Conservation (phyloP, 1,284 basidiomycete species). For the Ganoderma sp. region DNA sequence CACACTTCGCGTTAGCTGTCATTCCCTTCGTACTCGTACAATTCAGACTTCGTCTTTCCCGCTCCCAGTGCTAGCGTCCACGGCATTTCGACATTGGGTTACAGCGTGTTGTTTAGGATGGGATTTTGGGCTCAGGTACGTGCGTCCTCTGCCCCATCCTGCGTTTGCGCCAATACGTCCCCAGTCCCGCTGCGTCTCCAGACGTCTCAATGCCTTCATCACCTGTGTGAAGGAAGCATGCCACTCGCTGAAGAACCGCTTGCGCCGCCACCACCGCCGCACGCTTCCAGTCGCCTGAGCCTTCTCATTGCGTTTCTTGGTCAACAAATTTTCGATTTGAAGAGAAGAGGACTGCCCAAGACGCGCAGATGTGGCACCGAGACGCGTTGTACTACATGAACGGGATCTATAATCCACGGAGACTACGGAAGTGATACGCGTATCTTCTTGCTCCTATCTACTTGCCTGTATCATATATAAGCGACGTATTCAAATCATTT, state of each 20-base stretch:
- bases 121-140: conserved; percentile 28
- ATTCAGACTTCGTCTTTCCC: conserved; percentile 20
- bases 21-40: conserved; percentile 17
- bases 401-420: not conserved
- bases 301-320: not conserved
- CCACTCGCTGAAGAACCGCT: not conserved
- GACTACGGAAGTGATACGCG: not conserved
- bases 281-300: not conserved
- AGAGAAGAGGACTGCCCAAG: not conserved
- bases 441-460: not conserved
- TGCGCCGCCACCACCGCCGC: not conserved
- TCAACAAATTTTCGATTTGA: not conserved
- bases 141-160: not conserved
- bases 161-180: not conserved
- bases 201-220: conserved; percentile 18
- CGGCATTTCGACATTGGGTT: conserved; percentile 21
- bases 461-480: not conserved
- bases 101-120: conserved; percentile 26
- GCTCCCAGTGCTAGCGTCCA: conserved; percentile 7
- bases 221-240: not conserved
- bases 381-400: not conserved
- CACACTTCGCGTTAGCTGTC: not conserved
- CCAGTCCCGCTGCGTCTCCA: conserved; percentile 21
- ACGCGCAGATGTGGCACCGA: not conserved
- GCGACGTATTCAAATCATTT: not conserved